Conservation (phyloP, 108 stramenopile species). For the Poteriospumella lacustris region DNA sequence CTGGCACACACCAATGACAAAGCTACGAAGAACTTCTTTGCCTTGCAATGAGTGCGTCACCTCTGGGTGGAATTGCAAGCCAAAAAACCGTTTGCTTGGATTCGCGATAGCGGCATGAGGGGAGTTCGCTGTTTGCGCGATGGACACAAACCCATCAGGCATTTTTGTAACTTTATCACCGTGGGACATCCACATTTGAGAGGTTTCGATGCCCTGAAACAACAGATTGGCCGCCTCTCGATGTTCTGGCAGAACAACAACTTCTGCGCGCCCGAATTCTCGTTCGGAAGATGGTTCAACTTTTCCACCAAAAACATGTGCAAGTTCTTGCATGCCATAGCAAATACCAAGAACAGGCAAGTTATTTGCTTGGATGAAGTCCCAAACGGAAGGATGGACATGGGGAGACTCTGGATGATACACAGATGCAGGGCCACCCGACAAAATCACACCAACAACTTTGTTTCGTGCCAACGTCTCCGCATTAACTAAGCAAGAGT, state of each 20-base stretch:
- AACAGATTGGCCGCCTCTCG: slow-evolving; percentile 40
- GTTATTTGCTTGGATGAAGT: slow-evolving; percentile 68
- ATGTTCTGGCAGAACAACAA: slow-evolving; percentile 63
- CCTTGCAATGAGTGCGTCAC: slow-evolving; percentile 89
- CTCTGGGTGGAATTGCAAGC: slow-evolving; percentile 97
- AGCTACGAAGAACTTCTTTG: slow-evolving; percentile 72
- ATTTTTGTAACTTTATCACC: slow-evolving; percentile 71
- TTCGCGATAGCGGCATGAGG: slow-evolving; percentile 86
- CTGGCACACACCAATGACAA: slow-evolving; percentile 76
- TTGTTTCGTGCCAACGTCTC: slow-evolving; percentile 68
- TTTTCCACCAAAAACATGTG: slow-evolving; percentile 41
- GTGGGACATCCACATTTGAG: slow-evolving; percentile 98
- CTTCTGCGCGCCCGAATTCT: slow-evolving; percentile 90
- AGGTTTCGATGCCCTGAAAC: slow-evolving; percentile 69
- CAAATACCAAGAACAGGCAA: slow-evolving; percentile 93
- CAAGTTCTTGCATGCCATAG: slow-evolving; percentile 84
- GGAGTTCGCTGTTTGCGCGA: slow-evolving; percentile 73
- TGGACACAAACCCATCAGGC: slow-evolving; percentile 67
- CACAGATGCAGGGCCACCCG: no score
- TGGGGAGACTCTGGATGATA: no score
- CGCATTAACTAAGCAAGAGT: slow-evolving; percentile 79
- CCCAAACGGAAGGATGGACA: slow-evolving; percentile 81
- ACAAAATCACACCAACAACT: slow-evolving; percentile 80
- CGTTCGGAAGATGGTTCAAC: slow-evolving; percentile 80
- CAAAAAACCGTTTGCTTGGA: slow-evolving; percentile 71